Evolutionary conservation across 164 flowering plant species (phyloP).

Genomic region (Echeveria elegans): DNA sequence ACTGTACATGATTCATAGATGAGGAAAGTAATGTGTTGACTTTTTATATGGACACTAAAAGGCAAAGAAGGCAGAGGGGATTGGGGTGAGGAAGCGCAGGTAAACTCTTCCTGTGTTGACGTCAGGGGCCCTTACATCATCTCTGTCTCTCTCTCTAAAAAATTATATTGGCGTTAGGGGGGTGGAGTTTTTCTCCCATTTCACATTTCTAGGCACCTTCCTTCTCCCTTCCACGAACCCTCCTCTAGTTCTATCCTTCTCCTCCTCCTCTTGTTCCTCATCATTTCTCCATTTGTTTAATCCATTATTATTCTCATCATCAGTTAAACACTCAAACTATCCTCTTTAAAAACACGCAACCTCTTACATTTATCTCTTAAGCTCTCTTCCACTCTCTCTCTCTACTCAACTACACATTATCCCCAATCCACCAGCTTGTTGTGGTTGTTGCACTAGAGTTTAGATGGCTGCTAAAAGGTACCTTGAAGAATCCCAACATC

Average conservation of each 20-base stretch:
- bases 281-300: not conserved
- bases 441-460: no score
- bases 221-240: conserved; percentile 1
- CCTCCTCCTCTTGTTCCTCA: no score
- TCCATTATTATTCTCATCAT: not conserved
- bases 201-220: not conserved
- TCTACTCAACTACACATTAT: not conserved
- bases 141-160: not conserved
- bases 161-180: not conserved
- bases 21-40: not conserved
- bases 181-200: not conserved
- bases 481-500: conserved; percentile 20
- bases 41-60: not conserved
- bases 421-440: no score
- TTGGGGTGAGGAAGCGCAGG: not conserved
- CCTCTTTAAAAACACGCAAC: not conserved
- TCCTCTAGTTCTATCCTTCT: no score
- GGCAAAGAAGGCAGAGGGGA: not conserved
- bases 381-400: not conserved
- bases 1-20: no score
- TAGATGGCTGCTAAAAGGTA: conserved; percentile 56
- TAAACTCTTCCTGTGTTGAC: not conserved
- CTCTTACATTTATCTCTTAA: not conserved
- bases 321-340: not conserved
- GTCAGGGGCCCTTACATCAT: conserved; percentile 1